Percentiles rank a stretch among this genome's conserved stretches.
These are phyloP conservation scores for Rhizopus microsporus DNA, from an alignment of 371 early-diverging fungal genomes.

Conservation along the genomic window DNA sequence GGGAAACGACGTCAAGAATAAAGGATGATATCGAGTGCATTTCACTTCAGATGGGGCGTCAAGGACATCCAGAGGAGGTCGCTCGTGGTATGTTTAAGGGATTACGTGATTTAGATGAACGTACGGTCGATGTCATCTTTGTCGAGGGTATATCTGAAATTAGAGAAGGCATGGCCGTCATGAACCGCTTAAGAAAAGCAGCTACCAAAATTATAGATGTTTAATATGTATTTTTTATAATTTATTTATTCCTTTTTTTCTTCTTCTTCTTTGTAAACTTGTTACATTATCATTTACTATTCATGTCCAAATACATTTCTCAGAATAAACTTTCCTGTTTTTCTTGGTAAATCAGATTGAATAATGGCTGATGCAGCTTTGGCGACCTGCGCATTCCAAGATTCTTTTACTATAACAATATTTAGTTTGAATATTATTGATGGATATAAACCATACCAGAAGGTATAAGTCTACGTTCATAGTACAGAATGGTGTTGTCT, in stretches of 20 bases:
- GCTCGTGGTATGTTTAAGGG: slow-evolving; percentile 84
- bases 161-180: slow-evolving; percentile 93
- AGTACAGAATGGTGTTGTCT: slow-evolving; percentile 18
- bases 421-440: not conserved
- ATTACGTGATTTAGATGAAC: slow-evolving; percentile 81
- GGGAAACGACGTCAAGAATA: slow-evolving; percentile 19
- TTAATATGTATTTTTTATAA: slow-evolving; percentile 8
- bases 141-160: slow-evolving; percentile 85
- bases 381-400: slow-evolving; percentile 43
- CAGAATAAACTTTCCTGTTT: slow-evolving; percentile 23
- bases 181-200: slow-evolving; percentile 97
- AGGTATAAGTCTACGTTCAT: slow-evolving; percentile 28
- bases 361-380: slow-evolving; percentile 33
- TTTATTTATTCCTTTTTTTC: too few relatives aligned
- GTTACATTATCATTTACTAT: not conserved
- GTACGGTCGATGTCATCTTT: slow-evolving; percentile 76
- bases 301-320: slow-evolving; percentile 32
- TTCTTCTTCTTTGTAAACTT: not conserved
- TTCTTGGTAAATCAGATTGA: slow-evolving; percentile 30
- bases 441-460: slow-evolving; percentile 21
- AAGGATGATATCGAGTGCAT: slow-evolving; percentile 26
- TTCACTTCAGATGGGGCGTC: slow-evolving; percentile 43
- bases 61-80: slow-evolving; percentile 62
- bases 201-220: slow-evolving; percentile 61
- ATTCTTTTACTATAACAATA: slow-evolving; percentile 34